Evolutionary conservation across 768 basidiomycete species (phyloP).

Genomic region (Auriscalpium orientale): DNA sequence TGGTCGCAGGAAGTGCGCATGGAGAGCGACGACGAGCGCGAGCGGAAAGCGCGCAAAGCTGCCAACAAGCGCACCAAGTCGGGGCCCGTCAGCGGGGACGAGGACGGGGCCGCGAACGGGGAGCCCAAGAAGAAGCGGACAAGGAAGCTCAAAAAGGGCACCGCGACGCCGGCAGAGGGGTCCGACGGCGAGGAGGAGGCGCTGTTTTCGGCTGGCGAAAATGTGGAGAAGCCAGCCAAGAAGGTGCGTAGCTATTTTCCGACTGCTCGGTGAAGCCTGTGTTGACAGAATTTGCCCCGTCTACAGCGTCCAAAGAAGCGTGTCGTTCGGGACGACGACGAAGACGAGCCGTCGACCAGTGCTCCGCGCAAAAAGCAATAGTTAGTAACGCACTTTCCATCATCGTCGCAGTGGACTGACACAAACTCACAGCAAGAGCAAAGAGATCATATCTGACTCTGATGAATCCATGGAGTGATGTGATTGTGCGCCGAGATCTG

Average conservation of each 20-base stretch:
- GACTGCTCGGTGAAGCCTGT: background rate
- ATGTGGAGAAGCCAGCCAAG: constrained; percentile 54
- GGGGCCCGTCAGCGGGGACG: constrained; percentile 44
- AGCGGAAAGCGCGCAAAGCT: constrained; percentile 47
- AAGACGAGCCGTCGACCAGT: constrained; percentile 47
- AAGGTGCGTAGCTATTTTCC: constrained; percentile 42
- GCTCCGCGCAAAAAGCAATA: constrained; percentile 72
- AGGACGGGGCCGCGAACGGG: constrained; percentile 22
- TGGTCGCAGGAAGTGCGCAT: constrained; percentile 66
- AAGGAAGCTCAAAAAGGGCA: constrained; percentile 57
- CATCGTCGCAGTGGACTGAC: background rate
- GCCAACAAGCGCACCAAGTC: constrained; percentile 45
- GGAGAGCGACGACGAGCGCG: constrained; percentile 74
- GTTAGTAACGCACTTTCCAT: constrained; percentile 33
- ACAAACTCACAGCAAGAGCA: constrained; percentile 62
- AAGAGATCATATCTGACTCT: constrained; percentile 79
- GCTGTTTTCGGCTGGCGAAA: constrained; percentile 68
- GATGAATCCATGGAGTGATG: constrained; percentile 61
- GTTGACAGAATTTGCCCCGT: background rate
- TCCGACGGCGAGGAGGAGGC: constrained; percentile 59
- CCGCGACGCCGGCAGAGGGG: constrained; percentile 32
- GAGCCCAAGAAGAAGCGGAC: constrained; percentile 59
- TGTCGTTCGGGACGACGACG: constrained; percentile 72
- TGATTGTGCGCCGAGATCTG: too few species aligned
- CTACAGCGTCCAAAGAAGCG: constrained; percentile 57